A percentile compares a stretch with the other conserved stretches of the same genome.
These are phyloP conservation scores for Sarocladiaceae sp. DNA, from an alignment of 2,329 filamentous ascomycete species.

Conservation along the genomic window DNA sequence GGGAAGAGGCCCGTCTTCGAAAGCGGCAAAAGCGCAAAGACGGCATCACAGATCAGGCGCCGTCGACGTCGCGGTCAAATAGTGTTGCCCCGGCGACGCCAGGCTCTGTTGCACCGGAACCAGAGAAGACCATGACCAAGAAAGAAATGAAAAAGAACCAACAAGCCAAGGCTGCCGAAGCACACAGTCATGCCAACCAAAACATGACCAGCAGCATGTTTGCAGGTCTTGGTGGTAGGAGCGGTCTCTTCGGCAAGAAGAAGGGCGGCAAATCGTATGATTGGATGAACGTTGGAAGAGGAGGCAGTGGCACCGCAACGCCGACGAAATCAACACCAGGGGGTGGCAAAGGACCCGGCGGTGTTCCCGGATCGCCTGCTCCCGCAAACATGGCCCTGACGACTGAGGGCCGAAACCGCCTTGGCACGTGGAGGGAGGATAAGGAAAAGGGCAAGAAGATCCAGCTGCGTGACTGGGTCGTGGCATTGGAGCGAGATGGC, in stretches of 20 bases:
- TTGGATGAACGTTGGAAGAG: constrained; percentile 58
- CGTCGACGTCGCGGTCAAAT: constrained; percentile 44
- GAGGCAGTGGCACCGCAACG: constrained; percentile 48
- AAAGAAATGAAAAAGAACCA: constrained; percentile 76
- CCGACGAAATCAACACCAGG: constrained; percentile 33
- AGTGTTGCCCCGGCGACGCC: constrained; percentile 56
- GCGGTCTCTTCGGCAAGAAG: constrained; percentile 50
- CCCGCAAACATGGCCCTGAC: constrained; percentile 38
- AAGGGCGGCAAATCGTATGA: constrained; percentile 63
- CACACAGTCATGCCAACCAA: constrained; percentile 71
- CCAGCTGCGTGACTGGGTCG: constrained; percentile 76
- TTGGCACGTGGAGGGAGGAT: constrained; percentile 75
- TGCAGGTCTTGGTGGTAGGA: constrained; percentile 56
- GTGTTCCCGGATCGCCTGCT: constrained; percentile 20
- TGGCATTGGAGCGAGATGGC: constrained; percentile 73
- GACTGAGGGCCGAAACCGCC: constrained; percentile 52
- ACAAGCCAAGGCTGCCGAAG: constrained; percentile 70
- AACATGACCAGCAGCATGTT: constrained; percentile 79
- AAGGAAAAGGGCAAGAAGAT: constrained; percentile 70
- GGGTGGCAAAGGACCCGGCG: constrained; percentile 19
- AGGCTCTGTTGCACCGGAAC: constrained; percentile 55
- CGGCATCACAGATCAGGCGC: constrained; percentile 45
- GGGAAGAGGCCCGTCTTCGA: constrained; percentile 64
- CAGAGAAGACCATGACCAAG: constrained; percentile 69
- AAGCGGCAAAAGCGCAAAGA: constrained; percentile 60